Base-by-base conservation (phyloP, 495 filamentous ascomycete species). In the Annulohypoxylon maeteangense region DNA sequence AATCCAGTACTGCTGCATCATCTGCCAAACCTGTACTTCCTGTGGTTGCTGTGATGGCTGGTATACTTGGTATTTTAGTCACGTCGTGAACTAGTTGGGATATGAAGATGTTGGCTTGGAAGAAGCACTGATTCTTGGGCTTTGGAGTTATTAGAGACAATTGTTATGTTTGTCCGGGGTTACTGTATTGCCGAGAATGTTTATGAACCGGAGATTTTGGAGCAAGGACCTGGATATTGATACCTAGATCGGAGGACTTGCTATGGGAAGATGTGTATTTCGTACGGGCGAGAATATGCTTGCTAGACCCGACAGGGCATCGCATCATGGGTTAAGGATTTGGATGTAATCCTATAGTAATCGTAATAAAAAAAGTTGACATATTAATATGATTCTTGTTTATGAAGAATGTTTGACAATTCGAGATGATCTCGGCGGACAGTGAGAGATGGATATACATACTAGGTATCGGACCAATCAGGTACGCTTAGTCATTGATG, bases 61-160 rank as follows among this genome's bases (percentile, higher is more conserved):
- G 75, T 16, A 59, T 78, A 16, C 10, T 68, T 14, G 78, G 75
- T 53, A 34, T 66, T 22, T 38, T 75, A 42, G 78, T 64, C 47
- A 50, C 68, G 1, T 57, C 75, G 59, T 77, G 63, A 75, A 67
- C 23, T 62, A 14, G 32, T 2, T 2, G 31, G 18, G 12, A 10
- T 8, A 32, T 5, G 4, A 22, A 5, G 1, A 34, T 34, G 20
- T 16, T 12, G 6, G n/a, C n/a, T n/a, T 42, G 20, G 23, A n/a
- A 40, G 22, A 14, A 34, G 20, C 20, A 20, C 12, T 27, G 50
- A 34, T 54, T 1, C 18, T 23, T 0, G 18, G 25, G 16, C n/a
- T 38, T 57, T 0, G 6, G 4, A 12, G 20, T 12, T 7, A 11
- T 57, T 0, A 3, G 4, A 12, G 20, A 22, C 10, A 11, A 18